Evolutionary conservation across 1,284 basidiomycete species (phyloP).

Genomic region (Acaromyces ingoldii): DNA sequence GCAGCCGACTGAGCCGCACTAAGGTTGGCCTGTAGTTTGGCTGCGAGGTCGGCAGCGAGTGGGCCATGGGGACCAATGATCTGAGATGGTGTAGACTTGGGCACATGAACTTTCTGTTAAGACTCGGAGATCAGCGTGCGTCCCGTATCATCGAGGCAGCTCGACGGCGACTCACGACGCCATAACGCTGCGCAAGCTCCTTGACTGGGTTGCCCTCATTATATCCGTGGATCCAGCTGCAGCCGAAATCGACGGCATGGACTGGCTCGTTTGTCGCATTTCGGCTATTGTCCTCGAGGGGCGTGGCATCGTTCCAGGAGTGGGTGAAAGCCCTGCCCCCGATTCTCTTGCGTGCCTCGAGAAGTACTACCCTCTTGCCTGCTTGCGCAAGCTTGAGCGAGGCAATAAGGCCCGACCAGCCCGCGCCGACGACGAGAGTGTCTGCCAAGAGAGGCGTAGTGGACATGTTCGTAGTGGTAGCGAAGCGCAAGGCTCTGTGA

Average conservation of each 20-base stretch:
- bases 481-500: no score
- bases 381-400: conserved; percentile 53
- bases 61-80: conserved; percentile 28
- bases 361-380: conserved; percentile 53
- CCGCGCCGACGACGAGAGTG: conserved; percentile 56
- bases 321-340: conserved; percentile 56
- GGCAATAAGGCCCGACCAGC: conserved; percentile 55
- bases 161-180: conserved; percentile 35
- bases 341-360: conserved; percentile 56
- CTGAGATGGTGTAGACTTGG: conserved; percentile 19
- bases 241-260: conserved; percentile 53
- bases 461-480: no score
- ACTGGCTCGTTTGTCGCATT: not conserved
- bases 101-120: conserved; percentile 15
- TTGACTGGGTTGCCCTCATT: conserved; percentile 55
- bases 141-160: not conserved
- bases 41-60: conserved; percentile 12
- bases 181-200: conserved; percentile 52
- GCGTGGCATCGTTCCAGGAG: conserved; percentile 27
- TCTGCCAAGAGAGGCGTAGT: no score
- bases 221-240: conserved; percentile 57
- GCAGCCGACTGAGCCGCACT: conserved; percentile 25
- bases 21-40: conserved; percentile 24
- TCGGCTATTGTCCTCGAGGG: conserved; percentile 16
- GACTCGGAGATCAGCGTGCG: not conserved